phyloP scores from a whole-genome alignment of 2,329 filamentous ascomycete species.

The Immersiporthe knoxdaviesiana region DNA sequence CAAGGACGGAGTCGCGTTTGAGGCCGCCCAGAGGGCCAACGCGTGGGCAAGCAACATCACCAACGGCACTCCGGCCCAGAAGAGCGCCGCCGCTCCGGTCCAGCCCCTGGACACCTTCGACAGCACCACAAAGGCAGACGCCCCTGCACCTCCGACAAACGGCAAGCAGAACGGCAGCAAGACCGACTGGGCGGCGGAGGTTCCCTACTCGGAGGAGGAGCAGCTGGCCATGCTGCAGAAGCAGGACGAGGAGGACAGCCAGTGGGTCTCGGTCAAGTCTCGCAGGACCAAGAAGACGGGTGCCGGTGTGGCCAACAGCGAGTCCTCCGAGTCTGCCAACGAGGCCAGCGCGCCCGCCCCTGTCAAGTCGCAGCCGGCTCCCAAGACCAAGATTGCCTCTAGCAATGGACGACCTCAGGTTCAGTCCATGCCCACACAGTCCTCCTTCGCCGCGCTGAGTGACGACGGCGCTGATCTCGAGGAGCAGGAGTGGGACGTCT shows the following conservation, averaged over 20 bases:
- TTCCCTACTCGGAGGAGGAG: constrained; percentile 64
- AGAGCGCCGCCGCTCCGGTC: constrained; percentile 41
- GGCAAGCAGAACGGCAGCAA: constrained; percentile 39
- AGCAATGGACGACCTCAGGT: constrained; percentile 37
- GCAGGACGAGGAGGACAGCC: constrained; percentile 53
- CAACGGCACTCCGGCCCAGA: constrained; percentile 49
- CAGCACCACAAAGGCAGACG: constrained; percentile 39
- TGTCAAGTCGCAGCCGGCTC: constrained; percentile 31
- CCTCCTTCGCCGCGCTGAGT: constrained; percentile 54
- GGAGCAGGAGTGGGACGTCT: constrained; percentile 58
- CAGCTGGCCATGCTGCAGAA: constrained; percentile 62
- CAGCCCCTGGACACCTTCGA: constrained; percentile 65
- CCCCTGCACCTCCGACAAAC: constrained; percentile 40
- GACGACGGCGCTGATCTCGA: constrained; percentile 46
- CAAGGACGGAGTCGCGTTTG: constrained; percentile 73
- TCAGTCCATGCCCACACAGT: constrained; percentile 44
- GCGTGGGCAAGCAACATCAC: constrained; percentile 46
- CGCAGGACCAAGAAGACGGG: constrained; percentile 49
- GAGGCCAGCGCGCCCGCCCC: constrained; percentile 30
- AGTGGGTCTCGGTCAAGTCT: constrained; percentile 63
- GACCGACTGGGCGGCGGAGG: constrained; percentile 50
- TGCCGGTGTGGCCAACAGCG: constrained; percentile 38
- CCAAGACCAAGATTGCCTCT: constrained; percentile 32
- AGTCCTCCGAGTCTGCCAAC: constrained; percentile 33
- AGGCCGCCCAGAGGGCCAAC: constrained; percentile 47